Conservation (phyloP, 208 protist species). For the Tritrichomonas foetus region DNA sequence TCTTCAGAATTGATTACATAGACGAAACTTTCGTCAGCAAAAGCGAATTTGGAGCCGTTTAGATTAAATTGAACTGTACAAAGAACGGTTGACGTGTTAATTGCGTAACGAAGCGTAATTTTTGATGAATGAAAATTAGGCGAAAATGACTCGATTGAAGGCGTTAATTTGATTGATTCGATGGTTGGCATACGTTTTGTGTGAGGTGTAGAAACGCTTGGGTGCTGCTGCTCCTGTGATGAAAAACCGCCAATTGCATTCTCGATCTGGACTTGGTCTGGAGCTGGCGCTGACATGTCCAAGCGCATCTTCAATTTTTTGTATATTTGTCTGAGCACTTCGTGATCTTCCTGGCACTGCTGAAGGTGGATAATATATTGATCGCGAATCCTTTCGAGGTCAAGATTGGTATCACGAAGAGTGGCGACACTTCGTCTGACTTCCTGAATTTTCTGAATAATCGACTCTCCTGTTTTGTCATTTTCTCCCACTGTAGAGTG, state of each 20-base stretch:
- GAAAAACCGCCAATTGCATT: neutral
- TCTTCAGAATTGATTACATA: neutral
- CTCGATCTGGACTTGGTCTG: neutral
- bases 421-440: neutral
- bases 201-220: too few relatives aligned
- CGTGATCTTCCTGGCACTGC: constrained; percentile 12
- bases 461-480: neutral
- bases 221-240: neutral
- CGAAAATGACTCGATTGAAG: neutral
- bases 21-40: neutral
- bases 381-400: constrained; percentile 1
- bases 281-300: neutral
- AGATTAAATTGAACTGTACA: neutral
- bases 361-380: constrained; percentile 24
- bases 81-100: neutral
- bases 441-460: neutral
- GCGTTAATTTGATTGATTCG: neutral
- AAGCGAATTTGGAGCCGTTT: neutral
- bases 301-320: neutral
- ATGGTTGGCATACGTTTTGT: neutral
- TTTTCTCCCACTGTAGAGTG: too few relatives aligned
- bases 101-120: neutral
- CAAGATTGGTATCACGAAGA: neutral
- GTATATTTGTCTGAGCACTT: neutral
- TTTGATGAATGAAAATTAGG: neutral